phyloP scores from a whole-genome alignment of 2,329 filamentous ascomycete genomes.

The Coniochaeta sp. region DNA sequence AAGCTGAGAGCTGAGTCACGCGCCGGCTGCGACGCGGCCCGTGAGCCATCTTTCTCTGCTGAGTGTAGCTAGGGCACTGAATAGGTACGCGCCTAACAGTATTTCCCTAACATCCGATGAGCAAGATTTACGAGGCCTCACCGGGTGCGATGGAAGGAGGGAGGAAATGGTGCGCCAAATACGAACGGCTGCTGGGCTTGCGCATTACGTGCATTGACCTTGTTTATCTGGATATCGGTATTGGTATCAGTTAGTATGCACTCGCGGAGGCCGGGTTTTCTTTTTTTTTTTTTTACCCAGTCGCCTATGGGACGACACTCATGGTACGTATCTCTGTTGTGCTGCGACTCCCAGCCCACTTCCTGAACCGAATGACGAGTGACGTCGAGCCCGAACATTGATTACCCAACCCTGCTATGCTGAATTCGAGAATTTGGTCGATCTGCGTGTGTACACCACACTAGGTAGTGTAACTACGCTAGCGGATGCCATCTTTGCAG shows the following conservation, averaged over 20 bases:
- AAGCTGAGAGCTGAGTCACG: not conserved
- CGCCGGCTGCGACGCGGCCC: not conserved
- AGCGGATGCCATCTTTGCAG: too few species aligned
- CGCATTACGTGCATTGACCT: too few species aligned
- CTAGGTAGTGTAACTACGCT: too few species aligned
- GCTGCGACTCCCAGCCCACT: too few species aligned
- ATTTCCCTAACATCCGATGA: not conserved
- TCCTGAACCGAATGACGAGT: not conserved
- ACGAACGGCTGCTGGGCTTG: not conserved
- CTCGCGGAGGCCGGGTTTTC: too few species aligned
- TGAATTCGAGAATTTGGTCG: not conserved
- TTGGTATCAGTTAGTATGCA: too few species aligned
- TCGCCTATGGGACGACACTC: too few species aligned
- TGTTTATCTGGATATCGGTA: too few species aligned
- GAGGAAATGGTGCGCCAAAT: not conserved
- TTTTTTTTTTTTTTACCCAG: too few species aligned
- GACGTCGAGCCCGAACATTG: not conserved
- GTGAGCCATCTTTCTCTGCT: not conserved
- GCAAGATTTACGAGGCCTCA: not conserved
- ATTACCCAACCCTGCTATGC: not conserved
- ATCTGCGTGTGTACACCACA: too few species aligned
- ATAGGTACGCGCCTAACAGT: not conserved
- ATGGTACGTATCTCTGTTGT: too few species aligned
- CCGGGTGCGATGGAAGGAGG: not conserved
- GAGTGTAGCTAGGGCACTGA: not conserved